Conservation (phyloP, 495 filamentous ascomycete species). For the Usnea hakonensis region DNA sequence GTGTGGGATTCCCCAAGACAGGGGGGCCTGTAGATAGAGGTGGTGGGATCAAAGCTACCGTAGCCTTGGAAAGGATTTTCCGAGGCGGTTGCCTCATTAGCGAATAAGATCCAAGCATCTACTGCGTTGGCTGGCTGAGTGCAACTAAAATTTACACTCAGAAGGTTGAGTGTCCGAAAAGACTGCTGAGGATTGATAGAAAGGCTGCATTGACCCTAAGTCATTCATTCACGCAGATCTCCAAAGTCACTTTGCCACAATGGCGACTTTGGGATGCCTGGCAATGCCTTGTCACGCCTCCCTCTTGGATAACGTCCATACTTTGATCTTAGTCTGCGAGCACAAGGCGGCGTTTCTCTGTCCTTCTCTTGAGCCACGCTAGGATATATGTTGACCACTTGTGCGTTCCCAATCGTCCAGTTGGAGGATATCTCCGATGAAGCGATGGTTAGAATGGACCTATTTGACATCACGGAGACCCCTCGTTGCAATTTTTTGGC, state of each 20-base stretch:
- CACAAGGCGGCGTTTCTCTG: conserved; percentile 15
- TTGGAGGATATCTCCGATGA: conserved; percentile 23
- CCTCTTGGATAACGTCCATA: conserved; percentile 19
- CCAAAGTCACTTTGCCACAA: conserved; percentile 7
- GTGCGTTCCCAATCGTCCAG: conserved; percentile 25
- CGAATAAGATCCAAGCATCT: neutral
- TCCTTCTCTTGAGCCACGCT: conserved; percentile 16
- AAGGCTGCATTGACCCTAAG: neutral
- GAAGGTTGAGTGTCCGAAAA: neutral
- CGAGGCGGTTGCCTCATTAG: neutral
- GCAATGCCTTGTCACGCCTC: conserved; percentile 20
- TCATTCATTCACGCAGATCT: neutral
- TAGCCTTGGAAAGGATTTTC: neutral
- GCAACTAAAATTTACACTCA: neutral
- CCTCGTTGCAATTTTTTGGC: conserved; percentile 6
- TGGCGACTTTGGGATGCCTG: conserved; percentile 18
- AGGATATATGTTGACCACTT: conserved; percentile 24
- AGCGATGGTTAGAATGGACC: conserved; percentile 24
- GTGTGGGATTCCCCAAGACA: neutral
- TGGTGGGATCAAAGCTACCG: neutral
- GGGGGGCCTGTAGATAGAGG: neutral
- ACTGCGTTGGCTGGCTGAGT: neutral
- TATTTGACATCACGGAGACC: conserved; percentile 22
- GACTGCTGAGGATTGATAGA: neutral
- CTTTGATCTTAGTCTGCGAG: conserved; percentile 15